Percentiles rank a stretch among this genome's conserved stretches.
Evolutionary conservation across 371 early-diverging fungal species (phyloP).

Genomic region (Haplosporangium sp.): DNA sequence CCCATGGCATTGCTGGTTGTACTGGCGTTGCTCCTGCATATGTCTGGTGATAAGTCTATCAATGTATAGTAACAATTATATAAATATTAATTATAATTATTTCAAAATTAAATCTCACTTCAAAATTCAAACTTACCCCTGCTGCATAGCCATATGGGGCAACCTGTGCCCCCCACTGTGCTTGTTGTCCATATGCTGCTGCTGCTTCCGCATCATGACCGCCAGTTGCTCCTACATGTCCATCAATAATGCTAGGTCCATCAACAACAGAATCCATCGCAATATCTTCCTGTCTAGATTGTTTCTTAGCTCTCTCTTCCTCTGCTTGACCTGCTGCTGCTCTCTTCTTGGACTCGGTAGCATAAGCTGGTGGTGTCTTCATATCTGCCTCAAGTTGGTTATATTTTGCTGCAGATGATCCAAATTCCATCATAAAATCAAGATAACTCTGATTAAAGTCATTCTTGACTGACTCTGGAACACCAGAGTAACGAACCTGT

Average conservation of each 20-base stretch:
- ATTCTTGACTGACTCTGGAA: constrained; percentile 58
- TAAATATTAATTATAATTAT: neutral
- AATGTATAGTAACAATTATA: neutral
- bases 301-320: constrained; percentile 36
- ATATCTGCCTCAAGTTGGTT: constrained; percentile 38
- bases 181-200: constrained; percentile 16
- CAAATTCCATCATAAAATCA: constrained; percentile 65
- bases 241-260: neutral
- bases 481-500: constrained; percentile 54
- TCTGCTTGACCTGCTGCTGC: constrained; percentile 33
- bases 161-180: constrained; percentile 14
- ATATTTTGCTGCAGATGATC: constrained; percentile 45
- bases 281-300: constrained; percentile 18
- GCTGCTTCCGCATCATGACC: constrained; percentile 9
- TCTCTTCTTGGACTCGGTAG: constrained; percentile 36
- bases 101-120: neutral
- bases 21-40: constrained; percentile 10
- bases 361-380: constrained; percentile 25
- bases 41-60: constrained; percentile 7
- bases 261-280: constrained; percentile 13
- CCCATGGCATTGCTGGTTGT: constrained; percentile 15
- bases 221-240: neutral
- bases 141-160: constrained; percentile 28
- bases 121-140: constrained; percentile 14
- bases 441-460: constrained; percentile 62